These are phyloP conservation scores for Fomitopsis betulina DNA, from an alignment of 1,284 basidiomycete genomes.

Conservation along the genomic window DNA sequence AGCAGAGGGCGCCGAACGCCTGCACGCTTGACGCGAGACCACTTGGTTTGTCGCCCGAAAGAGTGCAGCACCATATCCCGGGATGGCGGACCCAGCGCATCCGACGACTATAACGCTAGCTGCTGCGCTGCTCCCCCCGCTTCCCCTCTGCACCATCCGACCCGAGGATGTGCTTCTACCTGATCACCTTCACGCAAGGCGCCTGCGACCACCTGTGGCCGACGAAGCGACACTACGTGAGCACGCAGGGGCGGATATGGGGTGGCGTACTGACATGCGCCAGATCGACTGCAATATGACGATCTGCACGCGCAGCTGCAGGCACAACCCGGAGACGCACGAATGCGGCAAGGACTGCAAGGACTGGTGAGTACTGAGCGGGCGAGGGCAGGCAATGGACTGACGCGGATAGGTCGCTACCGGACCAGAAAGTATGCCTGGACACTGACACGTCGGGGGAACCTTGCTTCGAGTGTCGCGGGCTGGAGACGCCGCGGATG, in stretches of 20 bases:
- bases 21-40: too few relatives aligned
- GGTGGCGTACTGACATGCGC: not conserved
- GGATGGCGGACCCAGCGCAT: too few relatives aligned
- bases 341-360: not conserved
- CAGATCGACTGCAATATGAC: slow-evolving; percentile 1
- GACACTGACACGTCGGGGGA: not conserved
- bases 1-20: too few relatives aligned
- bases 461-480: not conserved
- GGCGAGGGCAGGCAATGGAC: not conserved
- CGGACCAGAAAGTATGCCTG: not conserved
- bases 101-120: too few relatives aligned
- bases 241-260: not conserved
- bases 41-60: too few relatives aligned
- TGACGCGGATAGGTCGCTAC: not conserved
- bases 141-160: too few relatives aligned
- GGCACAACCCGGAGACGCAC: not conserved
- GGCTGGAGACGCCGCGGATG: not conserved
- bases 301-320: not conserved
- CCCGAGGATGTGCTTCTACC: not conserved
- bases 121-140: too few relatives aligned
- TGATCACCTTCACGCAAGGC: not conserved
- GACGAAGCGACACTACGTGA: slow-evolving; percentile 1
- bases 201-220: not conserved
- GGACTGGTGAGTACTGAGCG: not conserved
- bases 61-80: too few relatives aligned